Evolutionary conservation across 2,329 filamentous ascomycete species (phyloP), one percentile per base, ranked within the genome.

Genomic region (Fusarium foetens): DNA sequence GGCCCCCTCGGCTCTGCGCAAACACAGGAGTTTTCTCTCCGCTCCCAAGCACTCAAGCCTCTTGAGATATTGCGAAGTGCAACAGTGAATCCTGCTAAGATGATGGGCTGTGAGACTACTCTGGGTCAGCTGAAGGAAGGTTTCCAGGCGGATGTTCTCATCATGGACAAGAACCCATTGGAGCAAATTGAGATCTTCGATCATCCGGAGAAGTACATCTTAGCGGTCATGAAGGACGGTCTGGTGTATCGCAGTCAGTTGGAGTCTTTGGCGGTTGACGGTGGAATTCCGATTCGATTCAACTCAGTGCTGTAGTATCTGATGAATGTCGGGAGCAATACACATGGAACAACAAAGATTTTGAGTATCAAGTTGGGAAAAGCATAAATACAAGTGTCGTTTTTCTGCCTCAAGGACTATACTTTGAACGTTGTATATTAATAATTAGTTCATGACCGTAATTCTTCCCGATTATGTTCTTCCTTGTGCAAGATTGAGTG

Each of bases 231-330:
- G 35, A 59, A 59, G 27, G 57, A 59, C 3, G 57, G 46, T 8
- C 21, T 39, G 3, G 57, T 54, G 1, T 58, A 58, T n/a, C 55
- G 55, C 13, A 58, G 55, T 14, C 45, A 58, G n/a, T 39, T 58
- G n/a, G 25, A 53, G 8, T 33, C 45, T 25, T 7, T 58, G 7
- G 12, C 23, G 0, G 55, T 58, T 13, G 55, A 58, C 17, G 55
- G 55, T 8, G 35, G 27, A 23, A 36, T 58, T 19, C 55, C 55
- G 10, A 25, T 58, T 2, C 27, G 55, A 3, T 58, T 58, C 45
- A 58, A 39, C n/a, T 52, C 55, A 0, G 27, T 58, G 4, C 35
- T 58, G 16, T 58, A 53, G 5, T n/a, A 5, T 11, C 8, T 14
- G n/a, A 23, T 13, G 5, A 23, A 11, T 11, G 12, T 11, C 2